Percentiles rank a stretch among this genome's conserved stretches.
Evolutionary conservation across 176 grass and related monocot species (phyloP).

Genomic region (Calamus simplicifolius): DNA sequence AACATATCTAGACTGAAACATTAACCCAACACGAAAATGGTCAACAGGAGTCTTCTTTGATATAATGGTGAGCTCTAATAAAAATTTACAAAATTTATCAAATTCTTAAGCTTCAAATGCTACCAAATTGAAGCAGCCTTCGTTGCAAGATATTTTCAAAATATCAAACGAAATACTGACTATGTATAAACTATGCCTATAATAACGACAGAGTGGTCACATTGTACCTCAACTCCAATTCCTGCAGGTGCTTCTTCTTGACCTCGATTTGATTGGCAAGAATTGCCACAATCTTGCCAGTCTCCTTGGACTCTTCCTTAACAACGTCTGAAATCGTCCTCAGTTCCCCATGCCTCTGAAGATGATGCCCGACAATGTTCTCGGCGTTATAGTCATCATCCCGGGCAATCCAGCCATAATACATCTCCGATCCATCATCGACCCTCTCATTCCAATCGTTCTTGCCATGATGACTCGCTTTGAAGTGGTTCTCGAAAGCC

Average conservation of each 20-base stretch:
- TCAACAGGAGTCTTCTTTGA: too few species aligned
- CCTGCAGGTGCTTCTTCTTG: conserved; percentile 53
- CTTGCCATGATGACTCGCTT: conserved; percentile 35
- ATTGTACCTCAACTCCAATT: conserved; percentile 72
- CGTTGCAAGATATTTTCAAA: too few species aligned
- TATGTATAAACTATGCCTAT: too few species aligned
- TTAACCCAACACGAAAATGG: too few species aligned
- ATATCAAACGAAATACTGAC: too few species aligned
- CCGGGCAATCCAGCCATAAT: conserved; percentile 58
- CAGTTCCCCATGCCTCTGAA: conserved; percentile 52
- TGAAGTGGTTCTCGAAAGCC: conserved; percentile 52
- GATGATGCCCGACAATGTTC: conserved; percentile 34
- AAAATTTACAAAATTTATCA: too few species aligned
- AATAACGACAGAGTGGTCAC: conserved; percentile 33
- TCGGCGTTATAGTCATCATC: conserved; percentile 42
- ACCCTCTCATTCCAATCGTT: conserved; percentile 32
- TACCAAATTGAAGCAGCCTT: too few species aligned
- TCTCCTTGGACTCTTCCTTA: conserved; percentile 30
- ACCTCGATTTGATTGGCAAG: conserved; percentile 54
- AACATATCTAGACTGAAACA: too few species aligned
- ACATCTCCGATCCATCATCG: conserved; percentile 20
- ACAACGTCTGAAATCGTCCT: conserved; percentile 50
- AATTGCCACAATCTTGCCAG: conserved; percentile 37
- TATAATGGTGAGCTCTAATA: too few species aligned
- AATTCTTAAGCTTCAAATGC: too few species aligned